Base-by-base conservation (phyloP, 2,329 filamentous ascomycete species). In the Claviceps arundinis region DNA sequence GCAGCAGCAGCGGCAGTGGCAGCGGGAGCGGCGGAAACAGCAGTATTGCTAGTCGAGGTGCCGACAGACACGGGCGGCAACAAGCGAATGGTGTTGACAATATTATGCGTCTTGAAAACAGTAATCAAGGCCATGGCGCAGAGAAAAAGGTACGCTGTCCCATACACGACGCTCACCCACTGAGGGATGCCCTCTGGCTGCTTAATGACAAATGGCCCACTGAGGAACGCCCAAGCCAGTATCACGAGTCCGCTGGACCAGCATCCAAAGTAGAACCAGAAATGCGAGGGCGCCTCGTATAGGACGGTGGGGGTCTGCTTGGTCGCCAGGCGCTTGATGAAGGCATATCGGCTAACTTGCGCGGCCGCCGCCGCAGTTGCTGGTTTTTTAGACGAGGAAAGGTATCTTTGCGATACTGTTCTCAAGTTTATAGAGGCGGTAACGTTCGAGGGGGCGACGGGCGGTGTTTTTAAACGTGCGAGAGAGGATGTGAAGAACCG, bases 251-350 rank as follows among this genome's bases (percentile, higher is more conserved):
- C 76, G 26, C 78, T 74, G 14, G 69, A 64, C 65, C 82, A 82
- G 61, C 78, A 79, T 46, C 78, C 76, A 57, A 78, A 62, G 56
- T 84, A 74, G 64, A 82, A 84, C 66, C 74, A 73, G 52, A 76
- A 76, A 60, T 86, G 82, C 1, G 81, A 80, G 14, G 80, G 80
- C 1, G 77, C 76, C 59, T 82, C 73, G 69, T 85, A 88, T 44
- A 88, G 71, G 3, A 77, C 65, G 7, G 83, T 80, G 5, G 77
- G 73, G 1, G 72, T 67, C n/a, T 72, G 61, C 56, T 78, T 77
- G 53, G 70, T 69, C 14, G 78, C 76, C 40, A 87, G 73, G 54
- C 73, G 74, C 55, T 74, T 74, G 59, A 74, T 72, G 66, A 75
- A 81, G 51, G 67, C 71, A 59, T 69, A 73, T 61, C 59, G 58